phyloP scores from a whole-genome alignment of 2,329 filamentous ascomycete genomes.

The Beauveria caledonica region DNA sequence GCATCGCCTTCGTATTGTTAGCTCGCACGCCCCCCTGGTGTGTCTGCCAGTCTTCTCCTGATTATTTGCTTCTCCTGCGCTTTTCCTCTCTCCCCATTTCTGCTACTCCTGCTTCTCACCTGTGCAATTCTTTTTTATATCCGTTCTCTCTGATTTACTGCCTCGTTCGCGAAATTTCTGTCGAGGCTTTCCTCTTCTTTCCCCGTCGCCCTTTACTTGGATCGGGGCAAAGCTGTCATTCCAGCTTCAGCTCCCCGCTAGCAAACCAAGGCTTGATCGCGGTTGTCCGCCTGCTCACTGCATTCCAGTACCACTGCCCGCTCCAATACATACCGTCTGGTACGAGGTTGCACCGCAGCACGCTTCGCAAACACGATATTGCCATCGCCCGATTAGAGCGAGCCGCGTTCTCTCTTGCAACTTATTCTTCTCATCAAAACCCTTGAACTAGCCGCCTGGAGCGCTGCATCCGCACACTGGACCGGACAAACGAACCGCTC shows the following conservation, averaged over 20 bases:
- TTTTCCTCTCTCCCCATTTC: neutral
- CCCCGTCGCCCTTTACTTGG: neutral
- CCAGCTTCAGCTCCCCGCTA: neutral
- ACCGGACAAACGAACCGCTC: neutral
- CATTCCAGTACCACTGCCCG: conserved; percentile 6
- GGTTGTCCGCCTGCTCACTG: neutral
- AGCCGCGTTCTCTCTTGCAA: conserved; percentile 5
- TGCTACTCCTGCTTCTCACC: conserved; percentile 2
- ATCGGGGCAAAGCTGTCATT: conserved; percentile 3
- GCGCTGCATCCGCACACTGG: neutral
- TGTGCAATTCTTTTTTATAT: neutral
- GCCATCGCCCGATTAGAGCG: neutral
- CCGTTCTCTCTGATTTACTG: neutral
- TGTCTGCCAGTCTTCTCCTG: conserved; percentile 2
- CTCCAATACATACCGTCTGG: conserved; percentile 8
- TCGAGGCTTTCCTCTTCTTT: neutral
- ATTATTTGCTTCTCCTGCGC: conserved; percentile 7
- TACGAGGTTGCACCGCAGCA: conserved; percentile 6
- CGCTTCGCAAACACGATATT: conserved; percentile 6
- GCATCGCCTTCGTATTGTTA: conserved; percentile 7
- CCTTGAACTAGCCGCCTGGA: conserved; percentile 3
- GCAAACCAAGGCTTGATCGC: neutral
- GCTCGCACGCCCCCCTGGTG: conserved; percentile 1
- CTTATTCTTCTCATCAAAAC: neutral
- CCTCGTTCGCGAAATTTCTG: neutral